Percentiles rank a stretch among this genome's conserved stretches.
Evolutionary conservation across 352 stramenopile genomes (phyloP).

Genomic region (Phytopythium aichiense): DNA sequence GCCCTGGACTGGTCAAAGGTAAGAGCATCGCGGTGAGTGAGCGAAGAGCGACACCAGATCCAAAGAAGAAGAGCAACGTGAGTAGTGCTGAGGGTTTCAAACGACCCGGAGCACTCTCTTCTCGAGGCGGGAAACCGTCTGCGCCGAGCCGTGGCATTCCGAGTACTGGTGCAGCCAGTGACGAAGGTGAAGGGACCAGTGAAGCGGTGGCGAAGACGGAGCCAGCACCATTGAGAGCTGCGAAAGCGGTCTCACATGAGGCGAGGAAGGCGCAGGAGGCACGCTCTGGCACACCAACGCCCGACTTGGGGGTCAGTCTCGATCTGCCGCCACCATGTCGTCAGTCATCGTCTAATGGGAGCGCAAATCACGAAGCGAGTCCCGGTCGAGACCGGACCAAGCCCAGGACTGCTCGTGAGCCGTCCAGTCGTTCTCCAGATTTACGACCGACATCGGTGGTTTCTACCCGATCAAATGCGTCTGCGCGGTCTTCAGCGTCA

Average conservation of each 20-base stretch:
- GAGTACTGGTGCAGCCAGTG: background rate
- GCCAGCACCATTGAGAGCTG: background rate
- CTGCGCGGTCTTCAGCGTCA: background rate
- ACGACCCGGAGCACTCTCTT: background rate
- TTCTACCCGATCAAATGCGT: background rate
- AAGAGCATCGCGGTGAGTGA: background rate
- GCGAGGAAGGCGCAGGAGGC: background rate
- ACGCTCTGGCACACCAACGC: background rate
- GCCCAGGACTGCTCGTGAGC: background rate
- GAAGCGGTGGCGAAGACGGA: background rate
- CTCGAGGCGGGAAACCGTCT: background rate
- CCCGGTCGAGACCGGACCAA: background rate
- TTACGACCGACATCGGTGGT: background rate
- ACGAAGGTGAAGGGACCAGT: background rate
- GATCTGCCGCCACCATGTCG: background rate
- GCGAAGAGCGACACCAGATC: background rate
- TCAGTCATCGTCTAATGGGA: background rate
- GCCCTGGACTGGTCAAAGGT: background rate
- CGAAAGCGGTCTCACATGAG: background rate
- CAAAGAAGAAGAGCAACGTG: background rate
- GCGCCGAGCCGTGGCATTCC: background rate
- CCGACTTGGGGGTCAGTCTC: background rate
- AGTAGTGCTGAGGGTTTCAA: background rate
- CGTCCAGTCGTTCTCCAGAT: background rate
- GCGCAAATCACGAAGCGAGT: background rate